Percentiles rank a stretch among this genome's conserved stretches.
phyloP scores from a whole-genome alignment of 176 grass and related monocot genomes.

The Ensete ventricosum region DNA sequence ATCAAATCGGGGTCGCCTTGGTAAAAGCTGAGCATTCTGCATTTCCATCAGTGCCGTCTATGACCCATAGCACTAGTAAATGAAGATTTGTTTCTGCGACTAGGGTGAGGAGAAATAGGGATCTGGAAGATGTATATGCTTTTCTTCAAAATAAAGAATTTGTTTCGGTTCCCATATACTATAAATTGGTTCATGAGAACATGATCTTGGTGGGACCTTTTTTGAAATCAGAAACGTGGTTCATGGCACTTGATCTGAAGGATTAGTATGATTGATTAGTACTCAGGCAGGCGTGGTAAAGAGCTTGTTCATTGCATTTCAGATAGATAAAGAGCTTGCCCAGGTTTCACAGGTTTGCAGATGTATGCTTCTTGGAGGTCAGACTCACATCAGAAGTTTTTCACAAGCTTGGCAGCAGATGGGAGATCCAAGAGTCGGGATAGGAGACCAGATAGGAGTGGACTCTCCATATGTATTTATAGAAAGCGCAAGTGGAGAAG shows the following conservation, averaged over 20 bases:
- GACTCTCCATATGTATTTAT: too few relatives aligned
- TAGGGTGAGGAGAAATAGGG: neutral
- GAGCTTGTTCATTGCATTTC: neutral
- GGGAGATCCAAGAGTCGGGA: too few relatives aligned
- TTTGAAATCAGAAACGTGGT: neutral
- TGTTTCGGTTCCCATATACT: neutral
- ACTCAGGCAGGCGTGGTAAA: neutral
- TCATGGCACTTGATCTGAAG: neutral
- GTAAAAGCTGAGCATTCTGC: neutral
- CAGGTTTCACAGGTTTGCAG: too few relatives aligned
- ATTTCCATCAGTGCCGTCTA: too few relatives aligned
- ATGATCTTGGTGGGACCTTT: neutral
- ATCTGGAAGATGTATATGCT: neutral
- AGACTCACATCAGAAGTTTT: too few relatives aligned
- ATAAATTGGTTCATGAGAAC: neutral
- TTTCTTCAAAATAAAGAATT: neutral
- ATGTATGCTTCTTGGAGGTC: too few relatives aligned
- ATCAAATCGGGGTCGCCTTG: slow-evolving; percentile 12
- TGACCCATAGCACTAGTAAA: neutral
- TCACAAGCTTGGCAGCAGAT: too few relatives aligned
- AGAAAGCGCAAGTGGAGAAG: too few relatives aligned
- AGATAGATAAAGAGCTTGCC: too few relatives aligned
- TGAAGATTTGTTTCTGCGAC: neutral
- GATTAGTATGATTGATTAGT: neutral
- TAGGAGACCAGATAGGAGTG: too few relatives aligned